Base-by-base conservation (phyloP, 2,329 filamentous ascomycete genomes). In the Huntiella savannae region DNA sequence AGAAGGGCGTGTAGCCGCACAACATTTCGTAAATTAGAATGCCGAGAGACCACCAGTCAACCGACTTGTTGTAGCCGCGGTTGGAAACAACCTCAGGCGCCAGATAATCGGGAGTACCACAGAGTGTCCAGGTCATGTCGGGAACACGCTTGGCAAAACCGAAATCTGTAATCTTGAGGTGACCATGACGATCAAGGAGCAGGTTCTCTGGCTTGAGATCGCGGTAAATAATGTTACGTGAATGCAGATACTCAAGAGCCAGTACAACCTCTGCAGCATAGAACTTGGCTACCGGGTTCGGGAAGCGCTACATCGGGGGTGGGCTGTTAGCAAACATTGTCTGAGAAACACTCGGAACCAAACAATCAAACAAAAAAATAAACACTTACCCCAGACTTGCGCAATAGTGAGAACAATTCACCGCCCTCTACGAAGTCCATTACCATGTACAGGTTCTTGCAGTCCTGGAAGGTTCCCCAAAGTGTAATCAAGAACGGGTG, bases 381-480 rank as follows among this genome's bases (percentile, higher is more conserved):
- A 15, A 43, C n/a, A 65, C 70, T 64, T 71, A 74, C 75, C 73
- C 88, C 79, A 70, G 88, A 96, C 64, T 98, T 96, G 56, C 91
- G 75, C 56, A 98, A 68, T 56, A 98, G 65, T 54, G 88, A 96
- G 62, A 98, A 98, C 46, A 98, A 70, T 69, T 98, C 91, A 57
- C 91, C 91, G 54, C 91, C 91, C 64, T 98, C 91, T 46, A 98
- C 88, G 67, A 98, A 98, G 63, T 98, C 91, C 91, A 98, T 98
- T 57, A 98, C 91, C 91, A 98, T 98, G 73, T 98, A 98, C 33
- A 98, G 68, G 60, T 95, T 96, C 65, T 79, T 86, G 43, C 79
- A 74, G 58, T 98, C 91, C 60, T 96, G 88, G 62, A 96, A 98
- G 7, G 91, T 98, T 49, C 91, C 91, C 91, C 91, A 98, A 36